phyloP scores from a whole-genome alignment of 2,329 filamentous ascomycete species.

The Fusarium solani-melongenae region DNA sequence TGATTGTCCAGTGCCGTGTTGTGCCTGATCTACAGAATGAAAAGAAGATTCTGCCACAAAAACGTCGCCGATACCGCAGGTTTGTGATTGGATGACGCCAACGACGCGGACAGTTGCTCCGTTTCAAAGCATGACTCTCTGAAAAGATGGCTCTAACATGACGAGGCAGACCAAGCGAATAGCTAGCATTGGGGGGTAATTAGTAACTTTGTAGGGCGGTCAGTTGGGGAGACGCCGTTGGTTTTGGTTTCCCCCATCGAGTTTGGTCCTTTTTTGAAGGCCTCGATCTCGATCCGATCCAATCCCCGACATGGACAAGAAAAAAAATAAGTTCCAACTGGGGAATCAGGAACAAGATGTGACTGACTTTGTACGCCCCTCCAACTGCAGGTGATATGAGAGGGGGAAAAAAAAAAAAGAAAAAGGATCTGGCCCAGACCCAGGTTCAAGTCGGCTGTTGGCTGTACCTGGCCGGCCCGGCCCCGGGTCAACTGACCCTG shows the following conservation, averaged over 20 bases:
- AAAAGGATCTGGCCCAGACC: constrained; percentile 28
- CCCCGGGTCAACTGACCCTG: constrained; percentile 4
- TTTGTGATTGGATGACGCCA: neutral
- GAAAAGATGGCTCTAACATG: constrained; percentile 12
- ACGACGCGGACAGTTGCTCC: neutral
- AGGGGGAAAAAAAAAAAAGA: neutral
- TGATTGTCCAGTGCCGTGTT: neutral
- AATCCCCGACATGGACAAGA: neutral
- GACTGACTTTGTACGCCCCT: neutral
- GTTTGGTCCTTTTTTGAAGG: neutral
- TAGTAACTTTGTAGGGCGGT: constrained; percentile 5
- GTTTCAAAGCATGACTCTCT: constrained; percentile 1
- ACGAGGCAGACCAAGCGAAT: constrained; percentile 3
- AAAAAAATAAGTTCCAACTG: neutral
- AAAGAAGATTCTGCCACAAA: neutral
- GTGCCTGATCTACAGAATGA: constrained; percentile 28
- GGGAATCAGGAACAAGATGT: neutral
- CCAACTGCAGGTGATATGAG: constrained; percentile 9
- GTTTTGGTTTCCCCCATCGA: neutral
- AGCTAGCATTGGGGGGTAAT: neutral
- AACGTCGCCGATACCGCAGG: neutral
- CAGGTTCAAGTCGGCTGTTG: constrained; percentile 3
- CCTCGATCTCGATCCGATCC: neutral
- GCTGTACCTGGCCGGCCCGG: constrained; percentile 33
- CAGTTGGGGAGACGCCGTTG: constrained; percentile 1